A percentile compares a stretch with the other conserved stretches of the same genome.
These are phyloP conservation scores for Tolypocladium album DNA, from an alignment of 2,329 filamentous ascomycete genomes.

Conservation along the genomic window DNA sequence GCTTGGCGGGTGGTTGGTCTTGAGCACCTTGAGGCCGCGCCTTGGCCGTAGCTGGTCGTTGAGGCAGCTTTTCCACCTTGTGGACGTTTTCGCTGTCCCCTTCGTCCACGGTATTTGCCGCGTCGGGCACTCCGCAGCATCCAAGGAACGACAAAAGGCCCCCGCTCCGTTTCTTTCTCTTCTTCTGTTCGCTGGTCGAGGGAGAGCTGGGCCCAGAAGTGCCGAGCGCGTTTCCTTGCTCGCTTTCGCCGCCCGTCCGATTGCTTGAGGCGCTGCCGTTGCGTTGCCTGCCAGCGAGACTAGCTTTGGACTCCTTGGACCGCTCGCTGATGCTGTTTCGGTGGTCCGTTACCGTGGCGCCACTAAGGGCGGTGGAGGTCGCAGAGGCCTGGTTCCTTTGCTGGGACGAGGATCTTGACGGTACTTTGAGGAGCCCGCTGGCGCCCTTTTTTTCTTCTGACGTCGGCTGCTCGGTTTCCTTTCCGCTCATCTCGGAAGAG, in stretches of 20 bases:
- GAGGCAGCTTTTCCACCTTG: constrained; percentile 46
- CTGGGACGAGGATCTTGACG: constrained; percentile 51
- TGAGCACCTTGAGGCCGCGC: constrained; percentile 41
- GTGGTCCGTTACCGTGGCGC: constrained; percentile 46
- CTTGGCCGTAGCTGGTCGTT: constrained; percentile 42
- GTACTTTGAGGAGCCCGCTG: constrained; percentile 43
- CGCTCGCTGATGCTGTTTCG: constrained; percentile 52
- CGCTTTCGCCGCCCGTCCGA: constrained; percentile 43
- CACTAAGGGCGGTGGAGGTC: constrained; percentile 49
- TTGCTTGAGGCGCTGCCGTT: constrained; percentile 61
- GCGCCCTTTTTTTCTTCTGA: constrained; percentile 39
- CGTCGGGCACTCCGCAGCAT: constrained; percentile 56
- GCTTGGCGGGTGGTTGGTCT: constrained; percentile 31
- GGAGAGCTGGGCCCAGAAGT: constrained; percentile 43
- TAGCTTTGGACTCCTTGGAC: constrained; percentile 56
- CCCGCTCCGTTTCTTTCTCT: constrained; percentile 44
- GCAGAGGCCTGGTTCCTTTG: constrained; percentile 48
- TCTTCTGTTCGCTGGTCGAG: constrained; percentile 35
- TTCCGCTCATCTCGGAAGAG: constrained; percentile 25
- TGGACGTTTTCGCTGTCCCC: constrained; percentile 43
- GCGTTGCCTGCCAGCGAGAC: constrained; percentile 50
- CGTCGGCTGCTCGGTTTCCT: constrained; percentile 29
- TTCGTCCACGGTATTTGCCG: constrained; percentile 40
- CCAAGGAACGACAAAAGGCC: constrained; percentile 51
- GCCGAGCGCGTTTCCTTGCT: constrained; percentile 36